phyloP scores from a whole-genome alignment of 306 rosid genomes.

The Spatholobus suberectus region DNA sequence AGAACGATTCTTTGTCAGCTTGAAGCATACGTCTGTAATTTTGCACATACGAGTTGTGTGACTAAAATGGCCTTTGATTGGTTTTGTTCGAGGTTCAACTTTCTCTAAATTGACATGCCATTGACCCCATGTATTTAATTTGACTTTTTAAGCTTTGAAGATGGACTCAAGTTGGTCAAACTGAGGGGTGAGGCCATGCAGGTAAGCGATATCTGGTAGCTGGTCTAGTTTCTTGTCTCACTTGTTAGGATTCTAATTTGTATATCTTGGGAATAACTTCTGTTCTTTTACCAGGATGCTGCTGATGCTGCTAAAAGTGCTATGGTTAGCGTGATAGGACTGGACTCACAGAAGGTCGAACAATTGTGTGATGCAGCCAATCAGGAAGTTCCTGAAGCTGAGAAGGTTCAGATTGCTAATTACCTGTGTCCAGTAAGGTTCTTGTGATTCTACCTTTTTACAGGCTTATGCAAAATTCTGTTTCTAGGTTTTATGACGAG shows the following conservation, averaged over 20 bases:
- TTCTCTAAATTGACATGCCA: conserved; percentile 23
- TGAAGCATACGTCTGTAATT: not conserved
- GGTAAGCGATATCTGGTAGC: conserved; percentile 54
- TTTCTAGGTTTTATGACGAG: conserved; percentile 17
- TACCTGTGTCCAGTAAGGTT: conserved; percentile 86
- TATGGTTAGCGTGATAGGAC: conserved; percentile 93
- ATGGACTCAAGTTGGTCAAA: conserved; percentile 97
- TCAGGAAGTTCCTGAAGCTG: conserved; percentile 82
- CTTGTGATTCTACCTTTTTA: conserved; percentile 34
- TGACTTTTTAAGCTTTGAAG: conserved; percentile 82
- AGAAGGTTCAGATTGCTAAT: conserved; percentile 96
- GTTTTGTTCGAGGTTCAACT: conserved; percentile 31
- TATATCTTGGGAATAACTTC: conserved; percentile 2
- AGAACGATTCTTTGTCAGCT: not conserved
- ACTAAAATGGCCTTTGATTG: conserved; percentile 18
- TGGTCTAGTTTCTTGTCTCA: conserved; percentile 35
- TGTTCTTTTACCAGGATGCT: conserved; percentile 72
- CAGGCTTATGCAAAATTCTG: conserved; percentile 25
- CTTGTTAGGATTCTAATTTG: not conserved
- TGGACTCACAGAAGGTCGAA: conserved; percentile 93
- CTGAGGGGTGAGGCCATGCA: conserved; percentile 99
- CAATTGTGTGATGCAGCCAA: conserved; percentile 94
- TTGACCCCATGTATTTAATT: conserved; percentile 40
- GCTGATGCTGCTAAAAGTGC: conserved; percentile 85
- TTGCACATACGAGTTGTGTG: conserved; percentile 1